Evolutionary conservation across 176 grass and related monocot species (phyloP).

Genomic region (Metroxylon sagu): DNA sequence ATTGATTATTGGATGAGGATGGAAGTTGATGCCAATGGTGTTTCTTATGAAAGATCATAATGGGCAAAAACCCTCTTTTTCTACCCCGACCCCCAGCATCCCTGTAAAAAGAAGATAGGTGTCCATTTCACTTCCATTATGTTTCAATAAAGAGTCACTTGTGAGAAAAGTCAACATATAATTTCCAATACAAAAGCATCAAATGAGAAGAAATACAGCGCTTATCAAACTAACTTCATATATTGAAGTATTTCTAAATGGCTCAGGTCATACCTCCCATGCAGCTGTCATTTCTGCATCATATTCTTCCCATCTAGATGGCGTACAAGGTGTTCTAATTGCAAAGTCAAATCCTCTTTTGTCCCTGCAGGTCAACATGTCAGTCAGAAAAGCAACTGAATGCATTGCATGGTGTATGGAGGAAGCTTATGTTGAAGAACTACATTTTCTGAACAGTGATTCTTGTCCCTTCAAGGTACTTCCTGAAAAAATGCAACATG

Average conservation of each 20-base stretch:
- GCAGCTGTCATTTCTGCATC: slow-evolving; percentile 77
- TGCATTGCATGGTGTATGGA: not conserved
- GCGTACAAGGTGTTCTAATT: slow-evolving; percentile 93
- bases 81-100: no score
- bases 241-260: not conserved
- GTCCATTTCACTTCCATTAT: no score
- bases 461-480: slow-evolving; percentile 91
- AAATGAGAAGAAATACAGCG: no score
- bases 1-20: no score
- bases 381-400: not conserved
- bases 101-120: no score
- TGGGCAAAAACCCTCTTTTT: no score
- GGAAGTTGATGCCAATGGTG: no score
- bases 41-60: no score
- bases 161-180: no score
- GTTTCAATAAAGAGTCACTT: no score
- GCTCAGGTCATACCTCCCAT: slow-evolving; percentile 58
- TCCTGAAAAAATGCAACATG: slow-evolving; percentile 56
- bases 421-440: slow-evolving; percentile 7
- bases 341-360: slow-evolving; percentile 90
- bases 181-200: no score
- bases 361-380: slow-evolving; percentile 36
- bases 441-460: slow-evolving; percentile 89
- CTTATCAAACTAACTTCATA: no score
- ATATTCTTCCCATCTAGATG: slow-evolving; percentile 93